Percentiles rank a stretch among this genome's conserved stretches.
phyloP scores from a whole-genome alignment of 768 basidiomycete species.

The Serendipita sp. region DNA sequence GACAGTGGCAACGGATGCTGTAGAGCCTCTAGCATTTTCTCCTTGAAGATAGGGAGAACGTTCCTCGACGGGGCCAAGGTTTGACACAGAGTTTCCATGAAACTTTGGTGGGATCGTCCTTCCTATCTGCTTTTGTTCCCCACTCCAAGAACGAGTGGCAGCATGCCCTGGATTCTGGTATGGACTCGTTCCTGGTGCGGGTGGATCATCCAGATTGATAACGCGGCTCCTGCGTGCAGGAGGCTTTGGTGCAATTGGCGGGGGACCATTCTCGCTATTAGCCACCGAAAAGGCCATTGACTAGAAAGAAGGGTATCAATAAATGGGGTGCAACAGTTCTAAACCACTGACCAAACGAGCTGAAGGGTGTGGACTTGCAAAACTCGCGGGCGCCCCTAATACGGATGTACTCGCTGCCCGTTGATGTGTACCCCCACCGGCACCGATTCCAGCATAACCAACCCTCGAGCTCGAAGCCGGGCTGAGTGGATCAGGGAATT shows the following conservation, averaged over 20 bases:
- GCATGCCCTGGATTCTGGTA: neutral
- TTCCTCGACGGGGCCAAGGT: neutral
- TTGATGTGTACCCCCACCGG: neutral
- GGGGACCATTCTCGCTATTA: neutral
- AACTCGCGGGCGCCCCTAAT: neutral
- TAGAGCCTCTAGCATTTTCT: neutral
- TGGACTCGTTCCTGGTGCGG: neutral
- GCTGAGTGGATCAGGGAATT: neutral
- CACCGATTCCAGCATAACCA: neutral
- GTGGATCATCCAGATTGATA: neutral
- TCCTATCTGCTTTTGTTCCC: neutral
- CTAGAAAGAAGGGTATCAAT: neutral
- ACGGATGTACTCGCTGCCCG: neutral
- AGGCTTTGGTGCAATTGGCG: neutral
- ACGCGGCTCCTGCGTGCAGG: neutral
- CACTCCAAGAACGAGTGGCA: neutral
- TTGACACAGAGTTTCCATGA: neutral
- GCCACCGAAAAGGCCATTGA: neutral
- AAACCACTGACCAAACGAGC: neutral
- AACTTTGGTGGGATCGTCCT: neutral
- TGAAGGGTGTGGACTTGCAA: neutral
- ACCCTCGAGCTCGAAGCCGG: neutral
- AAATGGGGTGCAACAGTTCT: neutral
- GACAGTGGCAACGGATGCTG: neutral
- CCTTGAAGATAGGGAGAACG: slow-evolving; percentile 1